Evolutionary conservation across 2,329 filamentous ascomycete species (phyloP).

Genomic region (Colletotrichum siamense): DNA sequence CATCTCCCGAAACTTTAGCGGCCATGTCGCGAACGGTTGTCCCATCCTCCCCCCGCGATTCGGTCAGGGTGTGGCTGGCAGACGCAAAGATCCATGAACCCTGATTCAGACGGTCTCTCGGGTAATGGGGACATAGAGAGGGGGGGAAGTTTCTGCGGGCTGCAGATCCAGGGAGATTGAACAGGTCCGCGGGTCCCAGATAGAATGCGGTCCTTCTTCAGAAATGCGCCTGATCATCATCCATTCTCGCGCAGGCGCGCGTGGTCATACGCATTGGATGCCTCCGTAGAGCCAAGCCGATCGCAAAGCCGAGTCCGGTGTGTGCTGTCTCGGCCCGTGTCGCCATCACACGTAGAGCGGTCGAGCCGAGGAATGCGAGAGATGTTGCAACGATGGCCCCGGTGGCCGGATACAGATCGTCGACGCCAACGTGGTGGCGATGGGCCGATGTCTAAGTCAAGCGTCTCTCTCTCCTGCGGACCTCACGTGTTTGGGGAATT

Average conservation of each 20-base stretch:
- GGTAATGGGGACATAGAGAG: not conserved
- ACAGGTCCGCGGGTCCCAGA: not conserved
- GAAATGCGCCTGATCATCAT: not conserved
- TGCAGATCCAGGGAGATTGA: not conserved
- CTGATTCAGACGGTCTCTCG: not conserved
- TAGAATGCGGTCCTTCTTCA: not conserved
- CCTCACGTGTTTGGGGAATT: not conserved
- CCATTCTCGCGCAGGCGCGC: not conserved
- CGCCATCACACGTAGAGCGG: not conserved
- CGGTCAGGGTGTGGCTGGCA: not conserved
- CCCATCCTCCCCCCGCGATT: not conserved
- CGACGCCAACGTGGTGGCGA: conserved; percentile 1
- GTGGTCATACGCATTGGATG: not conserved
- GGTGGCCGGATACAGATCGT: conserved; percentile 2
- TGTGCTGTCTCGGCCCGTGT: not conserved
- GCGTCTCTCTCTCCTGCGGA: not conserved
- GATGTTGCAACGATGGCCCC: not conserved
- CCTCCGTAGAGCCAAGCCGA: not conserved
- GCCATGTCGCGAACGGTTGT: not conserved
- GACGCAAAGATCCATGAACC: conserved; percentile 2
- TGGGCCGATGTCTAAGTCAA: conserved; percentile 11
- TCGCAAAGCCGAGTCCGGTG: not conserved
- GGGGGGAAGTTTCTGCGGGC: not conserved
- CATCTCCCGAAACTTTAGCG: not conserved
- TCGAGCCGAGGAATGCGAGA: not conserved